phyloP scores from a whole-genome alignment of 306 rosid genomes.

The Urtica urens region DNA sequence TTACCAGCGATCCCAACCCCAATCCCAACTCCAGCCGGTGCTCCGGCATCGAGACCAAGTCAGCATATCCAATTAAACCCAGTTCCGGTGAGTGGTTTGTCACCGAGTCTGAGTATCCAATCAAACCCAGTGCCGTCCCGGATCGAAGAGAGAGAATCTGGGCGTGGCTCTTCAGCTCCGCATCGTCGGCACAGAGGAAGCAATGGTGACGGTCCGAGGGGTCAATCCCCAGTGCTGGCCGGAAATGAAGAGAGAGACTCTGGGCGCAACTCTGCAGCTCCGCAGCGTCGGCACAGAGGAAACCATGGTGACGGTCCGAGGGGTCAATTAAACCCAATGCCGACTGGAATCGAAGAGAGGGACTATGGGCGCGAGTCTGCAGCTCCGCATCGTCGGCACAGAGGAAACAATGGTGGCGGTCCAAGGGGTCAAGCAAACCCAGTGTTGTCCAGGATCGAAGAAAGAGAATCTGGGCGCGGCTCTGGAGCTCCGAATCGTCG shows the following conservation, averaged over 20 bases:
- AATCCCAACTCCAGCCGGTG: too few species aligned
- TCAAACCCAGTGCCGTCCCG: too few species aligned
- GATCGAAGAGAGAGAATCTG: not conserved
- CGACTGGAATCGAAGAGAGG: not conserved
- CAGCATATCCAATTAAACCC: too few species aligned
- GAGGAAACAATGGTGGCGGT: not conserved
- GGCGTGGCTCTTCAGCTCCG: not conserved
- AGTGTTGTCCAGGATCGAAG: not conserved
- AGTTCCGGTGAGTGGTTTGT: too few species aligned
- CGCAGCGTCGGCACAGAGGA: constrained; percentile 12
- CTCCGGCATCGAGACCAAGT: too few species aligned
- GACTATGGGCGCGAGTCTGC: not conserved
- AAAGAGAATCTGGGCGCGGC: constrained; percentile 12
- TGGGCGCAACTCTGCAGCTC: constrained; percentile 13
- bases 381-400: not conserved
- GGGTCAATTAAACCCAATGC: too few species aligned
- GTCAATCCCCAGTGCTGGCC: not conserved
- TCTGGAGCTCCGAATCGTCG: constrained; percentile 5
- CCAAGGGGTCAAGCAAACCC: not conserved
- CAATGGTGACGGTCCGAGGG: not conserved
- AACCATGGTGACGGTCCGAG: constrained; percentile 21
- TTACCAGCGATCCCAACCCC: constrained; percentile 9
- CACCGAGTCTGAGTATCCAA: too few species aligned
- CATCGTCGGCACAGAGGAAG: not conserved
- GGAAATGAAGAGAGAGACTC: constrained; percentile 6